Conservation (phyloP, 1,139 yeast species). For the Arxiozyma telluris region DNA sequence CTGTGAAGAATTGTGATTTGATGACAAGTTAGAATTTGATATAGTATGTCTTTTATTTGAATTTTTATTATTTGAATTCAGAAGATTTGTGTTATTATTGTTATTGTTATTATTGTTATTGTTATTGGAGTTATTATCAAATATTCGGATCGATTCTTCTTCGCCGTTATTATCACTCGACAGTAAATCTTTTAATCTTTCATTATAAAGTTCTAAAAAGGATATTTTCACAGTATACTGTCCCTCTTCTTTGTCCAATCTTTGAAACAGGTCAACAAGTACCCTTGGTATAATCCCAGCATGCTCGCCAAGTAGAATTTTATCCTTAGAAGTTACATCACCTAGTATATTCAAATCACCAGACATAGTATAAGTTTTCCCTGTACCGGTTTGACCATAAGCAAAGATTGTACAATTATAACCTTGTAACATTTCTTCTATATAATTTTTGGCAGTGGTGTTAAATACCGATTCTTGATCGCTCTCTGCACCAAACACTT, state of each 20-base stretch:
- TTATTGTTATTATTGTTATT: slow-evolving; percentile 10
- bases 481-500: slow-evolving; percentile 65
- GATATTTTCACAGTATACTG: slow-evolving; percentile 62
- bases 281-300: slow-evolving; percentile 70
- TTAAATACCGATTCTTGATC: slow-evolving; percentile 54
- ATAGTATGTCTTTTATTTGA: slow-evolving; percentile 1
- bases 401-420: slow-evolving; percentile 76
- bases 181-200: slow-evolving; percentile 55
- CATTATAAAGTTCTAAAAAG: slow-evolving; percentile 66
- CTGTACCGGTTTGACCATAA: slow-evolving; percentile 87
- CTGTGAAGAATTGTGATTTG: neutral
- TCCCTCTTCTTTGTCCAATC: slow-evolving; percentile 31
- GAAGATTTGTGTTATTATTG: slow-evolving; percentile 2
- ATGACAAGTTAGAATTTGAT: neutral
- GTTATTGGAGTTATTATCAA: slow-evolving; percentile 33
- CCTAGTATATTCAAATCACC: slow-evolving; percentile 42
- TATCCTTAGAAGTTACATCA: slow-evolving; percentile 17
- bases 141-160: slow-evolving; percentile 32
- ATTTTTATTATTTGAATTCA: slow-evolving; percentile 1
- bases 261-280: slow-evolving; percentile 42
- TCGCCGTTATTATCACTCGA: slow-evolving; percentile 27
- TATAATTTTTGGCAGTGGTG: slow-evolving; percentile 50
- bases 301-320: slow-evolving; percentile 29
- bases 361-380: slow-evolving; percentile 82
- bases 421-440: slow-evolving; percentile 52